Evolutionary conservation across 2,329 filamentous ascomycete genomes (phyloP), one percentile per base, ranked within the genome.

Genomic region (Aureobasidium uvarum): DNA sequence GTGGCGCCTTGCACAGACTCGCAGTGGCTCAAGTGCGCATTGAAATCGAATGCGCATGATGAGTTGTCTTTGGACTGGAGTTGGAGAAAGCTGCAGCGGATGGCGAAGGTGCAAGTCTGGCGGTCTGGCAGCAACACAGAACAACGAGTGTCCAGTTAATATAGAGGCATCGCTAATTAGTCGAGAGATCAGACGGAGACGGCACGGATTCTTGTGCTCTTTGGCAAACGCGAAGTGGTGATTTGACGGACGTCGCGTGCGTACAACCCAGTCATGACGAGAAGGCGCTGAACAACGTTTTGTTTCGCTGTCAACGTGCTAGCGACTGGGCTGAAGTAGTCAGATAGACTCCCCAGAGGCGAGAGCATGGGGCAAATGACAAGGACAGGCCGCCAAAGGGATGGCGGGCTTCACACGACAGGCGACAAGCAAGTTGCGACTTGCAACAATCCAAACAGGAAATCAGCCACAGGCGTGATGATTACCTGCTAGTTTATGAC

Each of bases 381-480:
- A 58, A 45, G 48, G 18, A 51, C 18, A 5, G 36, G 39, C 38
- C 6, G 39, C 11, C 39, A 4, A 58, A 58, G 54, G 39, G 39
- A 58, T 58, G 54, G 31, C 54, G 43, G 50, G 18, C 45, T 25
- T 11, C 10, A 11, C 3, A 25, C 50, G 10, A 52, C 50, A 23
- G 50, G 50, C n/a, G 31, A 38, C 50, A 54, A 33, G 31, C 50
- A 54, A 23, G 50, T 38, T 38, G 56, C 56, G 56, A 69, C 67
- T 68, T 52, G 56, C 43, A 60, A 60, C 38, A 60, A 48, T 48
- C 43, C 56, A 60, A 60, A 60, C 56, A 60, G 56, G 56, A 60
- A 48, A 60, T 48, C 56, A 60, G 56, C 56, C 56, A 60, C 56
- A 48, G 56, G 58, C 54, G 54, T 58, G 23, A 58, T 45, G 38